Evolutionary conservation across 2,329 filamentous ascomycete species (phyloP).

Genomic region (Cladobotryum protrusum): DNA sequence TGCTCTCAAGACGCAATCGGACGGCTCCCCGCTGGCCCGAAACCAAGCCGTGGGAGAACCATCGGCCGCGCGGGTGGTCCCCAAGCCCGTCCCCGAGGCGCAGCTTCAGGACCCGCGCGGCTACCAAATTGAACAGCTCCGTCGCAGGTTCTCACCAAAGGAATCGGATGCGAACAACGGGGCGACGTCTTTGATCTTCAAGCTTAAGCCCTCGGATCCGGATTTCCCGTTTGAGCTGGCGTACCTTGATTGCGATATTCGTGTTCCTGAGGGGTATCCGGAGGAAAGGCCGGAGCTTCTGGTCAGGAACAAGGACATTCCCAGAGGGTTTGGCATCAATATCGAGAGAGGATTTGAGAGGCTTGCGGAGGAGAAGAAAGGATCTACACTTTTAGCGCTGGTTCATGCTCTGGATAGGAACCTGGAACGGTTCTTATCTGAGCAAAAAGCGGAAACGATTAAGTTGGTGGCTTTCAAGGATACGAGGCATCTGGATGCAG

Average conservation of each 20-base stretch:
- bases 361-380: slow-evolving; percentile 50
- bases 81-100: slow-evolving; percentile 58
- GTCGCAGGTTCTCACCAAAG: slow-evolving; percentile 54
- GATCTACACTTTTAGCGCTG: slow-evolving; percentile 56
- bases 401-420: slow-evolving; percentile 67
- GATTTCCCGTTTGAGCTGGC: slow-evolving; percentile 77
- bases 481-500: slow-evolving; percentile 38
- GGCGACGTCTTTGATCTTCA: slow-evolving; percentile 55
- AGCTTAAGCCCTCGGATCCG: slow-evolving; percentile 67
- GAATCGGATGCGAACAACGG: slow-evolving; percentile 39
- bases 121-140: slow-evolving; percentile 70
- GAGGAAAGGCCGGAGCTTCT: slow-evolving; percentile 49
- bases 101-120: slow-evolving; percentile 62
- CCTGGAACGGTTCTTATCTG: slow-evolving; percentile 62
- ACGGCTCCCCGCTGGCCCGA: slow-evolving; percentile 26
- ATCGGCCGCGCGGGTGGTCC: slow-evolving; percentile 45
- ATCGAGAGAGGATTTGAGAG: slow-evolving; percentile 67
- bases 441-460: slow-evolving; percentile 65
- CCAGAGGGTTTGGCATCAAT: slow-evolving; percentile 67
- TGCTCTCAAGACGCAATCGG: slow-evolving; percentile 25
- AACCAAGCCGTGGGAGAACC: slow-evolving; percentile 43
- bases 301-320: slow-evolving; percentile 63
- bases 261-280: slow-evolving; percentile 60
- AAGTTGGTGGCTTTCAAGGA: slow-evolving; percentile 61
- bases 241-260: slow-evolving; percentile 60